phyloP scores from a whole-genome alignment of 768 basidiomycete genomes.

The Dentipellis sp. region DNA sequence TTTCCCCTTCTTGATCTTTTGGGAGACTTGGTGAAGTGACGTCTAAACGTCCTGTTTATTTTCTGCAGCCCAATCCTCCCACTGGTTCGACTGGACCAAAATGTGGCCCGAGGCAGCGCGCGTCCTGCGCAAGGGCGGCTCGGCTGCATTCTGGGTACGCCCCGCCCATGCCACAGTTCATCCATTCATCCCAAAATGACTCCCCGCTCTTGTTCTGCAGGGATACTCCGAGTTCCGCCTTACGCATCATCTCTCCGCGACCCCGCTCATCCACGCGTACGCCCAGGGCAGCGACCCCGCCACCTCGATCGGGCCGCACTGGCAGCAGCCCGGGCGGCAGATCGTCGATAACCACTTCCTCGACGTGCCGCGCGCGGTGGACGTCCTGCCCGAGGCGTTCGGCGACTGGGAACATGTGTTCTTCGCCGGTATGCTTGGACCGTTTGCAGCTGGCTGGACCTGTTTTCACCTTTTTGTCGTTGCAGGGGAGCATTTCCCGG shows the following conservation, averaged over 20 bases:
- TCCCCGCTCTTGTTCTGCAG: too few relatives aligned
- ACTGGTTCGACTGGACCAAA: conserved; percentile 73
- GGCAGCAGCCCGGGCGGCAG: conserved; percentile 72
- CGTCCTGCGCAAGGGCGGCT: conserved; percentile 52
- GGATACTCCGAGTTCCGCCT: conserved; percentile 66
- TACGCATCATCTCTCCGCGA: conserved; percentile 45
- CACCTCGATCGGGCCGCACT: conserved; percentile 60
- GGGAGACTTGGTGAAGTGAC: too few relatives aligned
- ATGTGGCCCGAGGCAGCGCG: conserved; percentile 62
- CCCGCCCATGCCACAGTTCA: too few relatives aligned
- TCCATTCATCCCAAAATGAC: too few relatives aligned
- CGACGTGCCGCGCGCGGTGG: conserved; percentile 49
- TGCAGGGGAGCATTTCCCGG: conserved; percentile 28
- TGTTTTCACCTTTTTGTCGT: too few relatives aligned
- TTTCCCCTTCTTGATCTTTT: too few relatives aligned
- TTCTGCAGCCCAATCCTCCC: conserved; percentile 62
- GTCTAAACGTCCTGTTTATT: too few relatives aligned
- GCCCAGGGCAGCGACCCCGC: conserved; percentile 46
- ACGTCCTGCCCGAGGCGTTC: conserved; percentile 27
- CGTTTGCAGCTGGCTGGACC: too few relatives aligned
- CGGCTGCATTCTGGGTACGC: conserved; percentile 53
- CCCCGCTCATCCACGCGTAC: conserved; percentile 51
- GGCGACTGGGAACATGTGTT: conserved; percentile 41
- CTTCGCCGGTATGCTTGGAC: conserved; percentile 31
- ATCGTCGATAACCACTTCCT: conserved; percentile 66